These are phyloP conservation scores for Penicillium steckii DNA, from an alignment of 495 filamentous ascomycete species.

Conservation along the genomic window DNA sequence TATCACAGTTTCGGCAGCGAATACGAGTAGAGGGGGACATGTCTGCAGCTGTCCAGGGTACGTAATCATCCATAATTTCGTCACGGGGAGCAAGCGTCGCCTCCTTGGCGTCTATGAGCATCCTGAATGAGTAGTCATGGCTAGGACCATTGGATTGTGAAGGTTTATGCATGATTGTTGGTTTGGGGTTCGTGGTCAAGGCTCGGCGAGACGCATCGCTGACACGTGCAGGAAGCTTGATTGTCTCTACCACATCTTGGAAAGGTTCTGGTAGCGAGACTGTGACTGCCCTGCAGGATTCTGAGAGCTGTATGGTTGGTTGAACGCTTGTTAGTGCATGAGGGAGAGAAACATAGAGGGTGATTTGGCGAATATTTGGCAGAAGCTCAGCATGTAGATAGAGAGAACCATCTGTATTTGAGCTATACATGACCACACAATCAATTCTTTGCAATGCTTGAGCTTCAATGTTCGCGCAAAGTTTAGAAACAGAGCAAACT, in stretches of 20 bases:
- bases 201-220: constrained; percentile 27
- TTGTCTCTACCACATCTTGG: constrained; percentile 41
- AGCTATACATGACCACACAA: neutral
- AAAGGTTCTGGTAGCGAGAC: constrained; percentile 45
- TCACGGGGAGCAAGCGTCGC: constrained; percentile 18
- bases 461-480: neutral
- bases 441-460: neutral
- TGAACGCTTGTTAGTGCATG: constrained; percentile 35
- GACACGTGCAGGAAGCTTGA: constrained; percentile 67
- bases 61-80: constrained; percentile 38
- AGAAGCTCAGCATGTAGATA: constrained; percentile 84
- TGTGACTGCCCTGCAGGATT: constrained; percentile 40
- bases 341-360: constrained; percentile 66
- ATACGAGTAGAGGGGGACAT: constrained; percentile 55
- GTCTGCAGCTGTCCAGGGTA: constrained; percentile 73
- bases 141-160: neutral
- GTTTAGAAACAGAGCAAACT: neutral
- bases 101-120: constrained; percentile 56
- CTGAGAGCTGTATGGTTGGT: constrained; percentile 35
- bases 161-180: neutral
- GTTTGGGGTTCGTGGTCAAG: constrained; percentile 8
- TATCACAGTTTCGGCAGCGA: constrained; percentile 61
- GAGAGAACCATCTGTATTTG: constrained; percentile 20
- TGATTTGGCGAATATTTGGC: constrained; percentile 81
- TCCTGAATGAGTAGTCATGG: constrained; percentile 60